These are phyloP conservation scores for Trichoderma citrinoviride DNA, from an alignment of 2,329 filamentous ascomycete genomes.

Conservation along the genomic window DNA sequence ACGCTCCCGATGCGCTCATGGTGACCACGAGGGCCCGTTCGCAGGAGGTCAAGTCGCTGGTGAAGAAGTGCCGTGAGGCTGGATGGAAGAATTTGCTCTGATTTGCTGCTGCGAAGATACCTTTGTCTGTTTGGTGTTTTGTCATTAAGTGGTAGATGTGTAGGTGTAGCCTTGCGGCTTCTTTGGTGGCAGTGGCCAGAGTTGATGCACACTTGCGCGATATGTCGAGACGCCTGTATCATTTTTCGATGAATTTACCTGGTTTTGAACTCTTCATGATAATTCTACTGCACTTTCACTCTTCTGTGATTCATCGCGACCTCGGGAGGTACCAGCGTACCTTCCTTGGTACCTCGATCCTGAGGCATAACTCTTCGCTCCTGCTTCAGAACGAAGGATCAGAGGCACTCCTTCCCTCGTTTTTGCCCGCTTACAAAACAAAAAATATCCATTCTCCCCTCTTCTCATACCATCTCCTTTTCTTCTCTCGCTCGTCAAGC, in stretches of 20 bases:
- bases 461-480: neutral
- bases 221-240: neutral
- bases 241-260: neutral
- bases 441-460: neutral
- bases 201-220: neutral
- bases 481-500: neutral
- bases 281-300: too few relatives aligned
- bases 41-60: constrained; percentile 31
- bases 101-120: neutral
- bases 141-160: neutral
- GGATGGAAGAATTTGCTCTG: constrained; percentile 28
- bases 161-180: neutral
- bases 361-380: neutral
- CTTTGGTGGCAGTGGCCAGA: neutral
- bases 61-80: constrained; percentile 29
- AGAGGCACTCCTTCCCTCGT: neutral
- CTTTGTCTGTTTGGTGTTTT: neutral
- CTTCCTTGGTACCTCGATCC: neutral
- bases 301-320: too few relatives aligned
- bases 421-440: neutral
- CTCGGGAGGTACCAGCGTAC: neutral
- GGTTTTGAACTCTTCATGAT: too few relatives aligned
- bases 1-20: constrained; percentile 31
- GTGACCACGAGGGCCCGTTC: constrained; percentile 30
- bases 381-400: neutral